Percentiles rank a stretch among this genome's conserved stretches.
Evolutionary conservation across 805 yeast species (phyloP).

Genomic region (Metschnikowia peoriensis): DNA sequence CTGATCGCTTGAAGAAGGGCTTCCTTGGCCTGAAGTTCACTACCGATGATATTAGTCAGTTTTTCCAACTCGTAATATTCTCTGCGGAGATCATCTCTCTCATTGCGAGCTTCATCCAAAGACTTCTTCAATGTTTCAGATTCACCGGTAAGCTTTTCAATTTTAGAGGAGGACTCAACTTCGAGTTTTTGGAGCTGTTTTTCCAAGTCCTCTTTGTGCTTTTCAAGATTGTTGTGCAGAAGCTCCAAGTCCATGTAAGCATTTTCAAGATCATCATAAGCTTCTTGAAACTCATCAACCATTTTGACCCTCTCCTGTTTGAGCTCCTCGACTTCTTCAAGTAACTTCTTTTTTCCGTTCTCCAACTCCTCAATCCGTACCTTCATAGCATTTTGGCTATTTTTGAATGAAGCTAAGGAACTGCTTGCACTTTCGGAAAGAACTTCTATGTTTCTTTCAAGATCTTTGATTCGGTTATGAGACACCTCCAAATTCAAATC

Average conservation of each 20-base stretch:
- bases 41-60: conserved; percentile 16
- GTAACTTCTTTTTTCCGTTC: conserved; percentile 21
- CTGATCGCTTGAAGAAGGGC: conserved; percentile 18
- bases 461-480: conserved; percentile 13
- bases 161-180: conserved; percentile 8
- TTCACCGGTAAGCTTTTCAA: conserved; percentile 10
- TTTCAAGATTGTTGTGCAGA: conserved; percentile 14
- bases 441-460: conserved; percentile 15
- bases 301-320: conserved; percentile 22
- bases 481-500: conserved; percentile 4
- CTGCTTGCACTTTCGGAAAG: conserved; percentile 14
- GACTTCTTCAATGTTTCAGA: conserved; percentile 7
- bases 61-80: conserved; percentile 16
- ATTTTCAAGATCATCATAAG: conserved; percentile 18
- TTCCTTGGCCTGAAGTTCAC: conserved; percentile 19
- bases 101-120: conserved; percentile 5
- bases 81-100: conserved; percentile 11
- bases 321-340: conserved; percentile 22
- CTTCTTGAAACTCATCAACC: conserved; percentile 22
- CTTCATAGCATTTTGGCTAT: conserved; percentile 11
- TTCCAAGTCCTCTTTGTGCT: conserved; percentile 16
- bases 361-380: conserved; percentile 21
- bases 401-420: conserved; percentile 11
- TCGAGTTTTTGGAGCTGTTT: conserved; percentile 7
- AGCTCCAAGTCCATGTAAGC: conserved; percentile 16